These are phyloP conservation scores for Podospora tetraspora DNA, from an alignment of 495 filamentous ascomycete genomes.

Conservation along the genomic window DNA sequence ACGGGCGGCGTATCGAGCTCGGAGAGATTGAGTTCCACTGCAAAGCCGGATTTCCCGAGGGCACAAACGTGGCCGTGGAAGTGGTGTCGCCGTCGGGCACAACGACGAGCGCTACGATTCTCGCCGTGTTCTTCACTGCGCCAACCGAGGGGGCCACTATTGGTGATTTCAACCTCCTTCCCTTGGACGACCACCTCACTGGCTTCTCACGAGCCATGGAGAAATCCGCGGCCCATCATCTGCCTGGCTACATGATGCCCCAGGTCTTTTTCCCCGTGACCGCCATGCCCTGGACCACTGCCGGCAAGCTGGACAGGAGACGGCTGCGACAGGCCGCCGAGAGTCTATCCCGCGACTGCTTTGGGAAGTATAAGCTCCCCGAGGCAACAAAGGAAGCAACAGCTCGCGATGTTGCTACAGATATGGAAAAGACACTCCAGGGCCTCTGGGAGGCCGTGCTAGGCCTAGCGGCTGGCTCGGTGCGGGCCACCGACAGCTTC, in stretches of 20 bases:
- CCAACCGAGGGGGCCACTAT: not conserved
- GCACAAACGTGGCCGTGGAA: slow-evolving; percentile 24
- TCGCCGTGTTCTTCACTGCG: slow-evolving; percentile 18
- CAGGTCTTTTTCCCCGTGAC: slow-evolving; percentile 50
- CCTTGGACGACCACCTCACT: slow-evolving; percentile 9
- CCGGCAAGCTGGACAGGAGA: slow-evolving; percentile 53
- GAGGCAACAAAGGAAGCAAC: not conserved
- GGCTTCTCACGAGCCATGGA: slow-evolving; percentile 9
- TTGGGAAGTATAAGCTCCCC: slow-evolving; percentile 16
- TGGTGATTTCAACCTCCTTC: slow-evolving; percentile 11
- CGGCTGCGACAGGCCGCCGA: slow-evolving; percentile 27
- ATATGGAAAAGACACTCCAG: slow-evolving; percentile 36
- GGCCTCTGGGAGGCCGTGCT: slow-evolving; percentile 45
- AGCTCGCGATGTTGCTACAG: slow-evolving; percentile 14
- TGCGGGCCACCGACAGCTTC: slow-evolving; percentile 40
- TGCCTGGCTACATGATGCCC: slow-evolving; percentile 52
- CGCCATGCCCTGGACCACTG: slow-evolving; percentile 45
- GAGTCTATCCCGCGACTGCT: slow-evolving; percentile 1
- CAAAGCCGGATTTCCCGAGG: slow-evolving; percentile 6
- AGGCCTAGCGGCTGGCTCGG: slow-evolving; percentile 28
- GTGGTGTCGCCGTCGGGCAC: slow-evolving; percentile 24
- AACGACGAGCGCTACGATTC: slow-evolving; percentile 13
- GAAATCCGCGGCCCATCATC: slow-evolving; percentile 21
- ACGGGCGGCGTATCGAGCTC: slow-evolving; percentile 37
- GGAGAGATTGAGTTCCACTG: slow-evolving; percentile 33